phyloP scores from a whole-genome alignment of 2,329 filamentous ascomycete genomes.

The Elsinoe perseae region DNA sequence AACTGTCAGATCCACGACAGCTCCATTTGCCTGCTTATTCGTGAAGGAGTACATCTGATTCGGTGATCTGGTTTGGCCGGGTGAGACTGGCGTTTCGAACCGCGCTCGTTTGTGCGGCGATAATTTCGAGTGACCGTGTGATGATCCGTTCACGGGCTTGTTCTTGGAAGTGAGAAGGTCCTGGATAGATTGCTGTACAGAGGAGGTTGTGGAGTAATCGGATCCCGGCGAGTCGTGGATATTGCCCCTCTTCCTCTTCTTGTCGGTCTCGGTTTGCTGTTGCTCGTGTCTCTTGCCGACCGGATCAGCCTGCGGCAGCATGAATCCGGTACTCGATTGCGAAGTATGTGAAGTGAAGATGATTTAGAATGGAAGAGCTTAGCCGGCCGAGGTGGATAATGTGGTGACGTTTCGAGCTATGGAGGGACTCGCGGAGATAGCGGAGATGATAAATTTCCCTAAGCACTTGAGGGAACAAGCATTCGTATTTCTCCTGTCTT shows the following conservation, averaged over 20 bases:
- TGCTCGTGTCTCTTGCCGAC: slow-evolving; percentile 3
- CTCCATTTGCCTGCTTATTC: slow-evolving; percentile 27
- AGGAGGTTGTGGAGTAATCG: slow-evolving; percentile 18
- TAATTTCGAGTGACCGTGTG: slow-evolving; percentile 27
- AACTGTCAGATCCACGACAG: slow-evolving; percentile 39
- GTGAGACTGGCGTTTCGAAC: slow-evolving; percentile 25
- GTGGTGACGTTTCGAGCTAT: slow-evolving; percentile 10
- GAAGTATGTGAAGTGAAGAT: not conserved
- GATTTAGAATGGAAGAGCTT: not conserved
- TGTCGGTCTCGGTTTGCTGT: slow-evolving; percentile 1
- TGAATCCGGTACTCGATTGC: not conserved
- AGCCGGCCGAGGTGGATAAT: not conserved
- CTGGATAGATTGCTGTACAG: slow-evolving; percentile 38
- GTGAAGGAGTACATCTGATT: slow-evolving; percentile 48
- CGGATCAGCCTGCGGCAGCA: slow-evolving; percentile 6
- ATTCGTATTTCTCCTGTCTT: not conserved
- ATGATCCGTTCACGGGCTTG: slow-evolving; percentile 23
- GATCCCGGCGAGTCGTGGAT: slow-evolving; percentile 11
- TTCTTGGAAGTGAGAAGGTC: slow-evolving; percentile 36
- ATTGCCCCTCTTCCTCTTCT: slow-evolving; percentile 7
- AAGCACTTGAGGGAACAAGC: not conserved
- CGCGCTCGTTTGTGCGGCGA: slow-evolving; percentile 34
- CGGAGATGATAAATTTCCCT: not conserved
- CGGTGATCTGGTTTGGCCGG: slow-evolving; percentile 20
- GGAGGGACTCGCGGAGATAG: slow-evolving; percentile 6